Evolutionary conservation across 768 basidiomycete species (phyloP).

Genomic region (Boletus bicolor): DNA sequence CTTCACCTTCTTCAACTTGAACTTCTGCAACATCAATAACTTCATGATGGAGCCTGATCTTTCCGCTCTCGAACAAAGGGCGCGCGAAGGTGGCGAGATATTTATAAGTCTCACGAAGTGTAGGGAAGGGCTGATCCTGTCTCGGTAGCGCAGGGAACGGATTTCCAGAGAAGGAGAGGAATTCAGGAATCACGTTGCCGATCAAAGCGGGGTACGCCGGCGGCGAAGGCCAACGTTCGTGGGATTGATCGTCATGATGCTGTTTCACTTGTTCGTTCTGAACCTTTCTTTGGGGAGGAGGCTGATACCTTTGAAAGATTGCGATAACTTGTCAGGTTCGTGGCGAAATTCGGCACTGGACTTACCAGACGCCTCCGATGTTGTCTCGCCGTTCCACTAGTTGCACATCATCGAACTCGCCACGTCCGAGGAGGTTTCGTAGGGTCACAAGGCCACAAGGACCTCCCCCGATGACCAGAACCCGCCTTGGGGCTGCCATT

Average conservation of each 20-base stretch:
- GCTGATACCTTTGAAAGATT: slow-evolving; percentile 11
- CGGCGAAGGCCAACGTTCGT: slow-evolving; percentile 41
- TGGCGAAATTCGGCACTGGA: not conserved
- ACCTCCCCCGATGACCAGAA: slow-evolving; percentile 48
- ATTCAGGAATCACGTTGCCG: slow-evolving; percentile 49
- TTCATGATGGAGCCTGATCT: slow-evolving; percentile 42
- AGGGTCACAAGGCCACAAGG: slow-evolving; percentile 47
- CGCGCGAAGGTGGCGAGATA: slow-evolving; percentile 28
- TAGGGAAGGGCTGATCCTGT: slow-evolving; percentile 30
- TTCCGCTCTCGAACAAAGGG: slow-evolving; percentile 25
- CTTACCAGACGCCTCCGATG: slow-evolving; percentile 52
- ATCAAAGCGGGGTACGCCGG: slow-evolving; percentile 48
- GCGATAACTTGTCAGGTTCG: not conserved
- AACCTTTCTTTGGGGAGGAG: not conserved
- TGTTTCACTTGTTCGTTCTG: not conserved
- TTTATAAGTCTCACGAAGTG: slow-evolving; percentile 24
- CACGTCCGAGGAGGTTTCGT: slow-evolving; percentile 44
- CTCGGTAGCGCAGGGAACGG: slow-evolving; percentile 28
- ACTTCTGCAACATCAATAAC: slow-evolving; percentile 40
- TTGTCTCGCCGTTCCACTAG: slow-evolving; percentile 44
- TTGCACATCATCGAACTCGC: slow-evolving; percentile 41
- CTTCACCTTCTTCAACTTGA: slow-evolving; percentile 13
- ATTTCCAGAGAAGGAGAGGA: slow-evolving; percentile 29
- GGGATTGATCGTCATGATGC: slow-evolving; percentile 1
- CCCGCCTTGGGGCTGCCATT: slow-evolving; percentile 7